Evolutionary conservation across 2,329 filamentous ascomycete genomes (phyloP), one percentile per base, ranked within the genome.

Genomic region (Monilinia vaccinii-corymbosi): DNA sequence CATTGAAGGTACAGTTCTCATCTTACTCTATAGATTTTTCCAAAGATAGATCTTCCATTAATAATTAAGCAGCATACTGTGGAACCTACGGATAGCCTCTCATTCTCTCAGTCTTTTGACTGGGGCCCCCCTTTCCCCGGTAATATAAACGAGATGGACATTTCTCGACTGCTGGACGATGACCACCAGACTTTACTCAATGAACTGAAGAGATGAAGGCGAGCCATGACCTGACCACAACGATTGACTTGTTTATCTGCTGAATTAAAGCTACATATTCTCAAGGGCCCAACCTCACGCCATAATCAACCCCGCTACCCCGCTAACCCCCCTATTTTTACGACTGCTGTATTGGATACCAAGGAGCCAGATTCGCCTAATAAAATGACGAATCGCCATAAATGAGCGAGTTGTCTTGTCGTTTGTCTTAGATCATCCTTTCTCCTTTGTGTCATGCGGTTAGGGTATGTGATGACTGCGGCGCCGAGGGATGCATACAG

Each of bases 71-170:
- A 58, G 38, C 32, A 44, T 16, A 16, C 64, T 7, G 36, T 64
- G 31, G 68, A 69, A 36, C 21, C 63, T 14, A 65, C 68, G 3
- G 77, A 78, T 58, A 64, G 69, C 3, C 62, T 73, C 4, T 71
- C 72, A 13, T 70, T 72, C n/a, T 68, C 73, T 2, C 65, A 73
- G 18, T 68, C 71, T 18, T 74, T 79, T 34, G 78, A 81, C 45
- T 77, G 79, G 72, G 71, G 74, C 3, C 74, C 77, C 3, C 73
- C 77, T 58, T 70, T 76, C 50, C 75, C 75, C 18, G 38, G 38
- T 4, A 74, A 63, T 53, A 73, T 75, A 10, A 78, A 80, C 18
- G 82, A 84, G 68, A 85, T 85, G 82, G 82, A 83, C 56, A 83
- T 85, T 49, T 82, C 81, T 18, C 77, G 82, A 14, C 74, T 86